Evolutionary conservation across 768 basidiomycete species (phyloP).

Genomic region (Sarcomyxa edulis): DNA sequence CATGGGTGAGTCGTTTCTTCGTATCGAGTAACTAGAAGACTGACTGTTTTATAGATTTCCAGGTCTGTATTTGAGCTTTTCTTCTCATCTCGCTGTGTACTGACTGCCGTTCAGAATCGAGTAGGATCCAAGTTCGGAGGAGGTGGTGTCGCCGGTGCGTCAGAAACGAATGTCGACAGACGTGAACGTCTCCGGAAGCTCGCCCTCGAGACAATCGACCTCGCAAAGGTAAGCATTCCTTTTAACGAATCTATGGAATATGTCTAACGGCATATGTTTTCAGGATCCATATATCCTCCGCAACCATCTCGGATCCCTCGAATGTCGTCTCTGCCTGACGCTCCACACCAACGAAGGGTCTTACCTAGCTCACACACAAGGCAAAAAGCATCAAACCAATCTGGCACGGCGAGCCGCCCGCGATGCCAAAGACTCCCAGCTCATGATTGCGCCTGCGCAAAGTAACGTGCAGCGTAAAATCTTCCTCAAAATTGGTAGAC

Average conservation of each 20-base stretch:
- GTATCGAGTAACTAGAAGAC: no score
- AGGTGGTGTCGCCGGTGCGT: conserved; percentile 92
- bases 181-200: conserved; percentile 93
- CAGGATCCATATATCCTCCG: conserved; percentile 98
- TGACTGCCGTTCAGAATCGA: conserved; percentile 59
- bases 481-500: conserved; percentile 95
- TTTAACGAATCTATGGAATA: neutral
- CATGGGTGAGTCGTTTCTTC: conserved; percentile 39
- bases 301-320: conserved; percentile 96
- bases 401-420: conserved; percentile 95
- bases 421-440: conserved; percentile 89
- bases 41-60: conserved; percentile 66
- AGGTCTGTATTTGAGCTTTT: conserved; percentile 36
- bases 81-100: neutral
- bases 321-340: conserved; percentile 96
- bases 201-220: conserved; percentile 94
- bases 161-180: conserved; percentile 93
- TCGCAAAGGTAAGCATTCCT: conserved; percentile 71
- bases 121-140: conserved; percentile 95
- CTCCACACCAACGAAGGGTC: conserved; percentile 99
- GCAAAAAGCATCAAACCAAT: conserved; percentile 99
- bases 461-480: conserved; percentile 83
- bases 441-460: conserved; percentile 84
- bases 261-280: conserved; percentile 8
- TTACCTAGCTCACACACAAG: conserved; percentile 98